Percentiles rank a stretch among this genome's conserved stretches.
phyloP scores from a whole-genome alignment of 305 asterid species.

The Andrographis paniculata region DNA sequence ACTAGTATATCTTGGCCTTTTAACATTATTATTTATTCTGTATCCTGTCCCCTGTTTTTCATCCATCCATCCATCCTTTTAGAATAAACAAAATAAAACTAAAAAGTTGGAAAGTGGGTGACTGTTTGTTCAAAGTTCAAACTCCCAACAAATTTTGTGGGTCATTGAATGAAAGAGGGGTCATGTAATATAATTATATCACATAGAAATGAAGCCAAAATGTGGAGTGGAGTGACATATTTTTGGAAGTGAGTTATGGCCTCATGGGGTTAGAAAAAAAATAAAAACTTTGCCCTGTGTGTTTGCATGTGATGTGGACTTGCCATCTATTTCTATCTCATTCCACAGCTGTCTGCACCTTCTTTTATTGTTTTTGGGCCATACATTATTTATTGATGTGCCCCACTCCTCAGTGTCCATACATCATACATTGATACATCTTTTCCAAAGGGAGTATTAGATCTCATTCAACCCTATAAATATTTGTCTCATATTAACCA shows the following conservation, averaged over 20 bases:
- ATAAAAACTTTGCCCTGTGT: not conserved
- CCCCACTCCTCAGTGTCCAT: not conserved
- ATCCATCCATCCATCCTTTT: too few species aligned
- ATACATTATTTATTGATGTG: not conserved
- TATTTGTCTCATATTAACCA: too few species aligned
- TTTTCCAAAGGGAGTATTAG: too few species aligned
- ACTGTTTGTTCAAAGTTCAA: too few species aligned
- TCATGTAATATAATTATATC: not conserved
- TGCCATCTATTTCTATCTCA: not conserved
- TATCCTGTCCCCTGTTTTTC: too few species aligned
- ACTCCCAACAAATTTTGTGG: not conserved
- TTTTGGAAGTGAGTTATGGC: not conserved
- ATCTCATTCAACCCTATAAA: too few species aligned
- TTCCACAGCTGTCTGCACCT: slow-evolving; percentile 1
- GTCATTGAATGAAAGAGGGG: not conserved
- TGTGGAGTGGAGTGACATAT: too few species aligned
- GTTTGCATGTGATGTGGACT: slow-evolving; percentile 1
- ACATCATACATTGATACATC: too few species aligned
- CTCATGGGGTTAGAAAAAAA: not conserved
- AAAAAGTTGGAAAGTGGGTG: not conserved
- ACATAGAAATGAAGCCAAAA: too few species aligned
- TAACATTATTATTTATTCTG: not conserved
- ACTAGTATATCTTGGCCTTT: too few species aligned
- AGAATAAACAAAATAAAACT: not conserved
- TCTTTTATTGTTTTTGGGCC: not conserved